Base-by-base conservation (phyloP, 192 early-diverging fungal species). In the Chytriomyces hyalinus region DNA sequence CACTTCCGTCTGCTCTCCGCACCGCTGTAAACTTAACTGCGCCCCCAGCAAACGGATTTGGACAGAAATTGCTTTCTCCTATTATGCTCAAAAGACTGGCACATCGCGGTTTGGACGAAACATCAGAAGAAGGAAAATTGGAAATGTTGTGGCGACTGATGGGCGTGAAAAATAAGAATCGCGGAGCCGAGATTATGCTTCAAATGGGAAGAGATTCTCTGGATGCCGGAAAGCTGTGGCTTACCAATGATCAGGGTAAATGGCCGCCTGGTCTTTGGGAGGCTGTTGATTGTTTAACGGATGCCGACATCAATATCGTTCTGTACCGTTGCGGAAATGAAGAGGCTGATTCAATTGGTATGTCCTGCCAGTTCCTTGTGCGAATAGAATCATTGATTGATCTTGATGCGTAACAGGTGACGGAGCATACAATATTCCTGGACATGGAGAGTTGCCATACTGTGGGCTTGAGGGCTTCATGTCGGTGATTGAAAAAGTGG, bases 401-500 rank as follows among this genome's bases (percentile, higher is more conserved):
- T 2, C 1, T 20, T 69, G 13, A 47, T 83, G 11, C 46, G 15
- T 69, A 22, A 62, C 82, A 80, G 94, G 91, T 45, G 89, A 96
- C 74, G 92, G 92, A 20, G 87, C 82, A 7, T 99, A 99, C 78
- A 87, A 97, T 61, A 90, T 99, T 51, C 97, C 98, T 2, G 90
- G 89, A n/a, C 85, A 91, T 77, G 98, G 97, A 0, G 59, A 80
- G 11, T 80, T 98, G 8, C 82, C 93, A 0, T 99, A 97, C 79
- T 94, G 93, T 79, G 98, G 98, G 6, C 75, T 99, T 20, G 93
- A 98, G 85, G 98, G 98, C 1, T 95, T 95, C 76, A 89, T 94
- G 71, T 92, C 95, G 24, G 90, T 92, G 4, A 85, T 97, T 13
- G 83, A 85, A n/a, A 86, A 90, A 4, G 92, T 96, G 17, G 93